Conservation (phyloP, 176 grass and related monocot genomes). For the Avena insularis region DNA sequence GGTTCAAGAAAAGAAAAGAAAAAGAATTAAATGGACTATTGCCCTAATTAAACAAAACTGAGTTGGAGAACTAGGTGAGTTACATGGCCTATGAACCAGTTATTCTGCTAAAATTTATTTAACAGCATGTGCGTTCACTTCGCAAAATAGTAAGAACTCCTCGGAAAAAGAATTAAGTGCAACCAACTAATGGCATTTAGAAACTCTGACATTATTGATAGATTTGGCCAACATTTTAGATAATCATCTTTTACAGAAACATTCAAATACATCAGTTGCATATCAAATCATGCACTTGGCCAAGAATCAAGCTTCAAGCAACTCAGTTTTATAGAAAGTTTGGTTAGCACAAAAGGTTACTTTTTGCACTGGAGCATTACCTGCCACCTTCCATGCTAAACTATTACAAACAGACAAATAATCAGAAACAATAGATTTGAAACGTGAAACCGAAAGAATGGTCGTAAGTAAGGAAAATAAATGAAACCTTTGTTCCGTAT, state of each 20-base stretch:
- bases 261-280: slow-evolving; percentile 25
- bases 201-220: slow-evolving; percentile 7
- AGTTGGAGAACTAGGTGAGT: not conserved
- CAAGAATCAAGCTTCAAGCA: not conserved
- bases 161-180: not conserved
- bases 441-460: slow-evolving; percentile 3
- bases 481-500: slow-evolving; percentile 89
- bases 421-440: slow-evolving; percentile 27
- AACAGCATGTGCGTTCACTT: not conserved
- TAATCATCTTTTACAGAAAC: not conserved
- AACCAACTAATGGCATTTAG: not conserved
- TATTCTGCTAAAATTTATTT: slow-evolving; percentile 23
- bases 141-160: not conserved
- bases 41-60: not conserved
- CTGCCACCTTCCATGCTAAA: slow-evolving; percentile 1
- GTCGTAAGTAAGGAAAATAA: slow-evolving; percentile 34
- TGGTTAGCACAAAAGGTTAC: not conserved
- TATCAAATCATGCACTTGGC: slow-evolving; percentile 8
- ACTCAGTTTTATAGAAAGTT: not conserved
- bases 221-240: slow-evolving; percentile 16
- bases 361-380: not conserved
- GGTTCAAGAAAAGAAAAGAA: slow-evolving; percentile 5
- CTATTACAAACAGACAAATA: slow-evolving; percentile 5
- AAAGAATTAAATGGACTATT: slow-evolving; percentile 26
- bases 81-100: not conserved